Conservation (phyloP, 768 basidiomycete genomes). For the Lactarius sp. region DNA sequence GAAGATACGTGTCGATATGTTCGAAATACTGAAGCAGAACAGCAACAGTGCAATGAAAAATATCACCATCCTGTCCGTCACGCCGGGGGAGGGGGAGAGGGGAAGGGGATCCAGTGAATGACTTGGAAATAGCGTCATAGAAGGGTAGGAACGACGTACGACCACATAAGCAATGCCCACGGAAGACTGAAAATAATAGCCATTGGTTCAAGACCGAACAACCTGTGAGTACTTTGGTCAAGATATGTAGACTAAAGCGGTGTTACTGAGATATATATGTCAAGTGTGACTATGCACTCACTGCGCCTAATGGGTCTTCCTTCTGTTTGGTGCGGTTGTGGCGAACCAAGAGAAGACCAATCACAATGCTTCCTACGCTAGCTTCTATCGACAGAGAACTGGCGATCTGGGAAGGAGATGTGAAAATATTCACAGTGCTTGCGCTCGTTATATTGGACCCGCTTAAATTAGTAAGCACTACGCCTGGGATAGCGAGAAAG, state of each 20-base stretch:
- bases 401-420: too few relatives aligned
- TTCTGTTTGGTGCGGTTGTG: conserved; percentile 37
- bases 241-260: conserved; percentile 28
- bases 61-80: conserved; percentile 10
- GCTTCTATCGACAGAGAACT: too few relatives aligned
- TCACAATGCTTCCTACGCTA: conserved; percentile 25
- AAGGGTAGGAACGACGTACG: conserved; percentile 36
- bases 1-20: conserved; percentile 3
- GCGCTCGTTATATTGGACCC: background rate
- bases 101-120: too few relatives aligned
- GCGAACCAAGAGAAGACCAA: conserved; percentile 43
- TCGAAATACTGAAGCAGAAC: conserved; percentile 13
- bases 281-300: background rate
- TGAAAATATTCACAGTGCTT: background rate
- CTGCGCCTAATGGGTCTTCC: conserved; percentile 28
- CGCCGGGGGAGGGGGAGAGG: too few relatives aligned
- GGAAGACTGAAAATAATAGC: conserved; percentile 53
- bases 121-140: background rate
- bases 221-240: conserved; percentile 26
- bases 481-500: too few relatives aligned
- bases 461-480: background rate
- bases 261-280: background rate
- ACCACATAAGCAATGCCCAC: conserved; percentile 55
- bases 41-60: conserved; percentile 19
- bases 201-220: conserved; percentile 46